Evolutionary conservation across 208 protist genomes (phyloP).

Genomic region (Spongospora subterranea): DNA sequence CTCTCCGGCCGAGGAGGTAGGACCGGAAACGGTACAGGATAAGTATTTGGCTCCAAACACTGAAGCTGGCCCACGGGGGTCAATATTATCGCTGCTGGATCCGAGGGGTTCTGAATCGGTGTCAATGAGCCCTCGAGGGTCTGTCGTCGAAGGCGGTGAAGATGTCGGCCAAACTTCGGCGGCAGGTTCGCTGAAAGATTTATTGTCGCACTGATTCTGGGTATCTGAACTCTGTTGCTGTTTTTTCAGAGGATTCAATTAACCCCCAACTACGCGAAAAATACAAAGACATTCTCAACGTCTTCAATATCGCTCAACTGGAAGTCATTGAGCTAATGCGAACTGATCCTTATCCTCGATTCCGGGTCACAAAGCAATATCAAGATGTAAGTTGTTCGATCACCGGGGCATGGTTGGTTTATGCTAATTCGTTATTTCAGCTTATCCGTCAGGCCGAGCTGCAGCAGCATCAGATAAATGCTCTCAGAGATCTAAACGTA

Average conservation of each 20-base stretch:
- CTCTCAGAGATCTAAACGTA: conserved; percentile 32
- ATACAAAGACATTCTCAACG: conserved; percentile 47
- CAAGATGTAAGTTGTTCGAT: background rate
- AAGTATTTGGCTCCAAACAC: no score
- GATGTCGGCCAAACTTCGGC: no score
- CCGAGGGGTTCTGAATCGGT: no score
- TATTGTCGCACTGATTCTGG: no score
- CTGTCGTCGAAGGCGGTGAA: no score
- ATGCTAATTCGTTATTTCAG: background rate
- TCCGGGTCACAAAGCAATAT: conserved; percentile 28
- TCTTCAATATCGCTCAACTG: conserved; percentile 55
- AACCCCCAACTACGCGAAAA: background rate
- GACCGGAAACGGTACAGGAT: background rate
- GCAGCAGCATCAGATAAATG: background rate
- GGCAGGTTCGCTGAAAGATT: no score
- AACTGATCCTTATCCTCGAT: conserved; percentile 36
- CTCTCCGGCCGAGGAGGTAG: background rate
- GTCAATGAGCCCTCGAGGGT: no score
- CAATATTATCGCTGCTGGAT: no score
- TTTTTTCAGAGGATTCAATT: background rate
- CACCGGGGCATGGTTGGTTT: background rate
- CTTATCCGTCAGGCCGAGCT: background rate
- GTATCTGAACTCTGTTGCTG: background rate
- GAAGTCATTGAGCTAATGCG: conserved; percentile 47
- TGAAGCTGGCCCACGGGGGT: no score